These are phyloP conservation scores for Setaria viridis DNA, from an alignment of 202 grass and related monocot species.

Conservation along the genomic window DNA sequence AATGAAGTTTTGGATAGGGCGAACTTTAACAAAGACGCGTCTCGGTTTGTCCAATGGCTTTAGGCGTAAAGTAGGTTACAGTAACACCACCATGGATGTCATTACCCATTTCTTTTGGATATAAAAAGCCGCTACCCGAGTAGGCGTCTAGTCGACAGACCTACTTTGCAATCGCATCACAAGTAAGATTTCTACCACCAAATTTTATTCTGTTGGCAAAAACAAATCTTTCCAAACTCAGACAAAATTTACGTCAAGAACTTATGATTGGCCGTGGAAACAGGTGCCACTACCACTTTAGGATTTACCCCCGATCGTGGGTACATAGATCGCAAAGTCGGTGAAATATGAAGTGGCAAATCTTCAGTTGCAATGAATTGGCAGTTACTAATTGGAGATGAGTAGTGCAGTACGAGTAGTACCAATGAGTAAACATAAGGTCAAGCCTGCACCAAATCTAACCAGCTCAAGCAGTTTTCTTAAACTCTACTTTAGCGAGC, in stretches of 20 bases:
- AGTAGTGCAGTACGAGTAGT: background rate
- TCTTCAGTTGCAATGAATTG: background rate
- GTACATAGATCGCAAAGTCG: background rate
- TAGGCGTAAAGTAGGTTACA: conserved; percentile 38
- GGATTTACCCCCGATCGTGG: too few relatives aligned
- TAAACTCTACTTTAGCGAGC: background rate
- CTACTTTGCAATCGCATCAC: background rate
- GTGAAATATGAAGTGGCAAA: background rate
- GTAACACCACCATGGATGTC: background rate
- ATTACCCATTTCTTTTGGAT: background rate
- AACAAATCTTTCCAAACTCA: background rate
- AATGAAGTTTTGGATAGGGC: conserved; percentile 39
- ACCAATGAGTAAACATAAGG: background rate
- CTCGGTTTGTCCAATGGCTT: conserved; percentile 29
- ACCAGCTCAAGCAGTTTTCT: too few relatives aligned
- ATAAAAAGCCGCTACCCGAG: background rate
- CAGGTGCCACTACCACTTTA: too few relatives aligned
- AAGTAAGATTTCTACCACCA: background rate
- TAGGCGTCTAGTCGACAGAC: conserved; percentile 4
- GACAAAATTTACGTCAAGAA: too few relatives aligned
- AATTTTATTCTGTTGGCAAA: background rate
- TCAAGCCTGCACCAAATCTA: background rate
- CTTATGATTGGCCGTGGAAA: too few relatives aligned
- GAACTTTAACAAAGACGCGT: conserved; percentile 26
- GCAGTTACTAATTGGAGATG: too few relatives aligned